Percentiles rank a stretch among this genome's conserved stretches.
These are phyloP conservation scores for Helenozyma rhizophorensis DNA, from an alignment of 805 yeast genomes.

Conservation along the genomic window DNA sequence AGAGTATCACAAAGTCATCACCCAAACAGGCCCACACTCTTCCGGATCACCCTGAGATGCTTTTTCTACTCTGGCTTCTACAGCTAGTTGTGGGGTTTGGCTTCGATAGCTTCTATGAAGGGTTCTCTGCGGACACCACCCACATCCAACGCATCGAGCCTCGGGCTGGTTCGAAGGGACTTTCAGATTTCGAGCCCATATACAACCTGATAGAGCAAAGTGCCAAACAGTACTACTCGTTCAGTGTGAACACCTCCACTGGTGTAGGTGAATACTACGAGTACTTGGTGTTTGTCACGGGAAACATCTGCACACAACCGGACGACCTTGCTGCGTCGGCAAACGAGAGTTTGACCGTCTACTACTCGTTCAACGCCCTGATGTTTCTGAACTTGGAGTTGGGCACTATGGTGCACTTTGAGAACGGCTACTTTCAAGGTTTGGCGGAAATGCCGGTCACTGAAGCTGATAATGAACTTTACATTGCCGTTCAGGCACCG, in stretches of 20 bases:
- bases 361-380: conserved; percentile 34
- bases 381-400: conserved; percentile 27
- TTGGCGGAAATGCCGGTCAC: conserved; percentile 30
- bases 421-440: conserved; percentile 37
- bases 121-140: too few species aligned
- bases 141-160: not conserved
- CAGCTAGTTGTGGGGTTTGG: too few species aligned
- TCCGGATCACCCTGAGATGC: too few species aligned
- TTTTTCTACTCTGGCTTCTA: too few species aligned
- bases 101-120: too few species aligned
- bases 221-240: conserved; percentile 39
- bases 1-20: too few species aligned
- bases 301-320: conserved; percentile 44
- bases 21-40: too few species aligned
- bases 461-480: conserved; percentile 15
- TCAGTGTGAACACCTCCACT: conserved; percentile 39
- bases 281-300: conserved; percentile 46
- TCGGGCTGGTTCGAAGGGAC: conserved; percentile 18
- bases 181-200: conserved; percentile 36
- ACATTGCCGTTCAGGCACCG: conserved; percentile 40
- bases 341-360: conserved; percentile 30
- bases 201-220: conserved; percentile 31
- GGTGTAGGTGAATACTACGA: conserved; percentile 46
- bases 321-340: conserved; percentile 13
- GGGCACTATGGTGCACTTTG: conserved; percentile 26